phyloP scores from a whole-genome alignment of 2,329 filamentous ascomycete species.

The Mycosphaerella arachidis region DNA sequence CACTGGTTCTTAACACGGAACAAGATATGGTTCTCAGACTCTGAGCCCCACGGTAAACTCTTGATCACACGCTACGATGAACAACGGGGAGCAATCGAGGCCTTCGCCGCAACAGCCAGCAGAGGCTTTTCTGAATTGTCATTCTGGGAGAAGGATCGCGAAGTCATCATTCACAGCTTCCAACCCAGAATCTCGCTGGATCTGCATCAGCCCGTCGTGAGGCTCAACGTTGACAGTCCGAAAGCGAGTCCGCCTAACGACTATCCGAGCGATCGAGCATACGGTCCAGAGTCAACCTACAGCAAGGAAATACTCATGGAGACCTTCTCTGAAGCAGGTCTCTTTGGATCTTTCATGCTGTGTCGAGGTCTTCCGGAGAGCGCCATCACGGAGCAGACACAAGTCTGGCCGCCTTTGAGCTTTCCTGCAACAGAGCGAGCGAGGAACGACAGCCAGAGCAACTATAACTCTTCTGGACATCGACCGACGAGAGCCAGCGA shows the following conservation, averaged over 20 bases:
- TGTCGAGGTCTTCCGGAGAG: slow-evolving; percentile 49
- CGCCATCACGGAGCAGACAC: slow-evolving; percentile 35
- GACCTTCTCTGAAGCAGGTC: slow-evolving; percentile 36
- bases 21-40: slow-evolving; percentile 83
- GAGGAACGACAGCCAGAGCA: slow-evolving; percentile 45
- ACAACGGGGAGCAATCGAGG: slow-evolving; percentile 70
- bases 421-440: slow-evolving; percentile 62
- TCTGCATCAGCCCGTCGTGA: slow-evolving; percentile 64
- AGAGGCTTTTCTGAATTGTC: slow-evolving; percentile 53
- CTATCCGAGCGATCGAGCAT: slow-evolving; percentile 15
- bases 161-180: slow-evolving; percentile 67
- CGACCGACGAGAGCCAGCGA: slow-evolving; percentile 53
- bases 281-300: slow-evolving; percentile 23
- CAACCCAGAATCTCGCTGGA: slow-evolving; percentile 66
- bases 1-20: slow-evolving; percentile 78
- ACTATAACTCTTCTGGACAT: slow-evolving; percentile 43
- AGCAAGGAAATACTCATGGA: slow-evolving; percentile 53
- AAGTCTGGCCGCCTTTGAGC: slow-evolving; percentile 68
- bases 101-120: slow-evolving; percentile 68
- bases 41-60: slow-evolving; percentile 66
- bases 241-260: slow-evolving; percentile 19
- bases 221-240: slow-evolving; percentile 34
- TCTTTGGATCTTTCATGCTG: slow-evolving; percentile 66
- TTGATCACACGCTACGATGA: slow-evolving; percentile 74
- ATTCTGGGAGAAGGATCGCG: slow-evolving; percentile 60